Evolutionary conservation across 352 stramenopile genomes (phyloP), one percentile per base, ranked within the genome.

Genomic region (Blastocystis sp.): DNA sequence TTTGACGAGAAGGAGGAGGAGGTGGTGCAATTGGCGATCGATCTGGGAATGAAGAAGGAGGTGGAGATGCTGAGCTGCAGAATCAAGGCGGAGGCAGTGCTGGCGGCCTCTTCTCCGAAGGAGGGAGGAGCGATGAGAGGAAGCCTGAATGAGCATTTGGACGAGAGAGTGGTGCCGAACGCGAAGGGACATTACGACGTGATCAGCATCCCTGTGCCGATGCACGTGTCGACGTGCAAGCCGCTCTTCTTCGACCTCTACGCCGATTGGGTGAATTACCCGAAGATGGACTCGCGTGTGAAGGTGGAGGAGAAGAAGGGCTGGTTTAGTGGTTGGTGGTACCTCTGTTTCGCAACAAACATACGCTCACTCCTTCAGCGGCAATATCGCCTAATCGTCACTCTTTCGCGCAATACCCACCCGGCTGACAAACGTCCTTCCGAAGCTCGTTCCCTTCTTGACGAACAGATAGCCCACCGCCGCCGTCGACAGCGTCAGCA

Each of bases 401-500:
- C 17, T 56, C 45, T 88, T 28, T 4, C 52, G 28, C 4, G 0
- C 92, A 92, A 80, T 91, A 95, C 28, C 92, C 76, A 92, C 92
- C 60, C 92, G 89, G 43, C 90, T 91, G 62, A 94, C 93, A 41
- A 95, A 89, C 65, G 91, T 92, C 86, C 93, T 79, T 61, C 92
- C 92, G 21, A 94, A 41, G 4, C 90, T 89, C 65, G 92, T 92
- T 64, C 93, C 93, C 74, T 94, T 94, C 88, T 94, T 94, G 11
- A 95, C 89, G 65, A 94, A 89, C 52, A 93, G 78, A 5, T 65
- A 90, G 89, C 94, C 93, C 3, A 91, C 56, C 3, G 90, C 90
- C 1, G 17, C 77, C 48, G 89, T 91, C n/a, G 93, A 89, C 53
- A 93, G 45, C 11, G 92, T 38, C 60, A 94, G 19, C 10, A 87